A percentile compares a stretch with the other conserved stretches of the same genome.
phyloP scores from a whole-genome alignment of 2,329 filamentous ascomycete genomes.

The Arthroderma sp. region DNA sequence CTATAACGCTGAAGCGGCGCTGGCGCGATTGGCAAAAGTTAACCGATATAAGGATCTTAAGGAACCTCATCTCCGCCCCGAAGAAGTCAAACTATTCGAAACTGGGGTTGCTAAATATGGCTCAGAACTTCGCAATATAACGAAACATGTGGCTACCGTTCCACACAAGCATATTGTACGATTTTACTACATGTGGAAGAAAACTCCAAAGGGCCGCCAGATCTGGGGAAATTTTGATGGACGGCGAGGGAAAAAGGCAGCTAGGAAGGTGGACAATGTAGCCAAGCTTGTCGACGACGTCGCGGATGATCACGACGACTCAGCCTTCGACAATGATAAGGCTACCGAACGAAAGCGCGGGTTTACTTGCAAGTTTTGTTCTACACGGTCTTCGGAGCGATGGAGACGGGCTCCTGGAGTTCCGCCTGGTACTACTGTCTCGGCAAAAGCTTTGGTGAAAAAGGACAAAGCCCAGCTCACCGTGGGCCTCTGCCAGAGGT shows the following conservation, averaged over 20 bases:
- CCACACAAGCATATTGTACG: slow-evolving; percentile 70
- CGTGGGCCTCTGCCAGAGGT: slow-evolving; percentile 76
- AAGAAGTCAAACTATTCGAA: slow-evolving; percentile 81
- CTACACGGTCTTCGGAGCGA: slow-evolving; percentile 63
- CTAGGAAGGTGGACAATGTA: slow-evolving; percentile 48
- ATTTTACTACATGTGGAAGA: slow-evolving; percentile 98
- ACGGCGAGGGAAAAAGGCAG: slow-evolving; percentile 80
- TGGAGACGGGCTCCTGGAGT: slow-evolving; percentile 83
- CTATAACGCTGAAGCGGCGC: slow-evolving; percentile 58
- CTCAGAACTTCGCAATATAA: slow-evolving; percentile 74
- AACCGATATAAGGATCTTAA: slow-evolving; percentile 61
- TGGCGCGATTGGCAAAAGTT: slow-evolving; percentile 54
- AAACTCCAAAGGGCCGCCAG: slow-evolving; percentile 68
- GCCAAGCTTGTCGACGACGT: slow-evolving; percentile 82
- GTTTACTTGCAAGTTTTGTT: slow-evolving; percentile 92
- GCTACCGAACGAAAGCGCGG: slow-evolving; percentile 62
- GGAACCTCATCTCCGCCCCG: slow-evolving; percentile 64
- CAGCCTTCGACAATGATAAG: slow-evolving; percentile 85
- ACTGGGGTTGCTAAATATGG: slow-evolving; percentile 82
- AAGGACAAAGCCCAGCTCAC: slow-evolving; percentile 71
- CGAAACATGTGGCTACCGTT: slow-evolving; percentile 66
- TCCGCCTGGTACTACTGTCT: slow-evolving; percentile 55
- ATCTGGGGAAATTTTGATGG: slow-evolving; percentile 84
- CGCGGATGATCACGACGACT: slow-evolving; percentile 85
- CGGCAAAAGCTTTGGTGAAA: slow-evolving; percentile 48